Evolutionary conservation across 1,284 basidiomycete genomes (phyloP), one percentile per base, ranked within the genome.

Genomic region (Athelia psychrophila): DNA sequence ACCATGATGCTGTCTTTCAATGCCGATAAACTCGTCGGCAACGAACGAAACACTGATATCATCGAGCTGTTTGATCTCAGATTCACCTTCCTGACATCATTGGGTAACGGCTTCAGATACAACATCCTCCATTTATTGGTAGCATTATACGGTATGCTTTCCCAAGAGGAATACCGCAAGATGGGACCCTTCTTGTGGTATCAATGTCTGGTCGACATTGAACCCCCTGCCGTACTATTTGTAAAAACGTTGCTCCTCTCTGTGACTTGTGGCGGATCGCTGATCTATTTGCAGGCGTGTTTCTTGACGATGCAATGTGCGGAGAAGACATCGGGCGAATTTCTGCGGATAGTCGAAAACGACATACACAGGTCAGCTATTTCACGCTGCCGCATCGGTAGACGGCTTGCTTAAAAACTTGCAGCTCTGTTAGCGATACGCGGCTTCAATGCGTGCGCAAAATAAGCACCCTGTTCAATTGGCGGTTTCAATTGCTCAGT

Each of bases 281-380:
- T 51, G 18, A 24, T 16, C 33, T 54, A 16, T 22, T n/a, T 13
- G 25, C 53, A 89, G 86, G 75, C 80, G 9, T 83, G 79, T 54
- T 88, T 86, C 60, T 66, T 89, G 24, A 57, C 83, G 32, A 88
- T 88, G 84, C 84, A 86, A 66, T 81, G 80, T 57, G 84, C 84
- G 0, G 87, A 90, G 64, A 87, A 80, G 64, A 70, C 67, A 0
- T 71, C 80, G 0, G 53, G 68, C 23, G 74, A 79, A 18, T 69
- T 84, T 36, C 54, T 76, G 10, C 66, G 70, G 1, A 55, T 75
- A 19, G 77, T 88, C n/a, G 75, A 81, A 56, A 65, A 74, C 44
- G 83, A 86, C 54, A 58, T 87, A 20, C 72, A 69, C 35, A 82
- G 78, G 86, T 85, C 56, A 42, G 70, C 63, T 45, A 19, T 50